Conservation (phyloP, 164 flowering plant genomes). For the Vitis amurensis region DNA sequence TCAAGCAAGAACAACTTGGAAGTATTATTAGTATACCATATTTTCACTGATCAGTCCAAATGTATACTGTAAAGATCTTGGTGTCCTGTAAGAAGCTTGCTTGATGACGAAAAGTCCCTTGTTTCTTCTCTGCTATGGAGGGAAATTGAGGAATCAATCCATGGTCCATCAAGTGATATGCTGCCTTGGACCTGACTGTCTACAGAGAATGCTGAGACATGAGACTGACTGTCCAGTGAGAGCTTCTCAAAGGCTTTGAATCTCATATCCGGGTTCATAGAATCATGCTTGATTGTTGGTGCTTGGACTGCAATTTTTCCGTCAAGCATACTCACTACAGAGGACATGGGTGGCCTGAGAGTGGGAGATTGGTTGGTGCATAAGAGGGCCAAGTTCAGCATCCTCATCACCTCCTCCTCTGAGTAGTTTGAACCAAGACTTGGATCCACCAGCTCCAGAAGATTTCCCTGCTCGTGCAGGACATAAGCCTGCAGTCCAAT, state of each 20-base stretch:
- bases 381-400: conserved; percentile 57
- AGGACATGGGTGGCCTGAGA: conserved; percentile 80
- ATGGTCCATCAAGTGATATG: conserved; percentile 41
- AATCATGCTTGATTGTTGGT: conserved; percentile 33
- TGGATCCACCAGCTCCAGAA: conserved; percentile 74
- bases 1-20: too few relatives aligned
- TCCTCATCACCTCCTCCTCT: conserved; percentile 50
- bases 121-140: conserved; percentile 20
- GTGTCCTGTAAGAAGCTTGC: not conserved
- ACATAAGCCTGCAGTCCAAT: conserved; percentile 50
- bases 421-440: conserved; percentile 50
- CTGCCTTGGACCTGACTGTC: conserved; percentile 25
- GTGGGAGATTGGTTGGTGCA: conserved; percentile 79
- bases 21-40: too few relatives aligned
- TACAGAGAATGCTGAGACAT: conserved; percentile 18
- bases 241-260: conserved; percentile 42
- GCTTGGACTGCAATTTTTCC: conserved; percentile 53
- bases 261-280: conserved; percentile 24
- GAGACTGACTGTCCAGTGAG: conserved; percentile 33
- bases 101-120: conserved; percentile 15
- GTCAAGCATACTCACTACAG: conserved; percentile 74
- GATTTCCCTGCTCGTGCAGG: conserved; percentile 70
- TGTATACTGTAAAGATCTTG: not conserved
- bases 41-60: too few relatives aligned
- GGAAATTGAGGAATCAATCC: conserved; percentile 43